These are phyloP conservation scores for Suillus paluster DNA, from an alignment of 768 basidiomycete genomes.

Conservation along the genomic window DNA sequence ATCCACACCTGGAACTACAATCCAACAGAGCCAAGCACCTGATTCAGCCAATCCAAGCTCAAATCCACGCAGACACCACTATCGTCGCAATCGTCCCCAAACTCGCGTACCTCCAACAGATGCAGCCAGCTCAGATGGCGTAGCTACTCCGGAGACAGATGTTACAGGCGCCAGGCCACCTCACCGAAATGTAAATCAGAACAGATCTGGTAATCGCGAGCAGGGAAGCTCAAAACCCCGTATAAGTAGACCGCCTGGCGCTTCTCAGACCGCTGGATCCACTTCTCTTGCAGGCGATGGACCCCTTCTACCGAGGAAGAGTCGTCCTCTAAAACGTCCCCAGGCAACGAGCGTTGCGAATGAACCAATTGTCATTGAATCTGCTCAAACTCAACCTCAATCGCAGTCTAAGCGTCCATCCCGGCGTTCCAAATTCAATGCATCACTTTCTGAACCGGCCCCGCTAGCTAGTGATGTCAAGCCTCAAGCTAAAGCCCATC, in stretches of 20 bases:
- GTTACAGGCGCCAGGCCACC: not conserved
- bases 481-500: not conserved
- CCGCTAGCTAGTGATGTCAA: not conserved
- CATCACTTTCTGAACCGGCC: conserved; percentile 35
- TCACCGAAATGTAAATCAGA: not conserved
- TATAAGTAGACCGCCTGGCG: not conserved
- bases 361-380: not conserved
- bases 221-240: not conserved
- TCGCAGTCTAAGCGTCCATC: conserved; percentile 17
- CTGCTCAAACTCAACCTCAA: not conserved
- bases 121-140: not conserved
- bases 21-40: not conserved
- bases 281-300: not conserved
- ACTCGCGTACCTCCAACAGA: not conserved
- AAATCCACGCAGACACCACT: not conserved
- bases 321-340: not conserved
- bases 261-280: not conserved
- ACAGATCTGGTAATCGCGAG: not conserved
- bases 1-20: not conserved
- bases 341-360: not conserved
- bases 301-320: not conserved
- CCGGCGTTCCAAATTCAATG: conserved; percentile 42
- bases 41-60: not conserved
- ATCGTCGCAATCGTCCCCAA: not conserved
- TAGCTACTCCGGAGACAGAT: not conserved